Evolutionary conservation across 345 rosid species (phyloP).

Genomic region (Eucalyptus tenuipes): DNA sequence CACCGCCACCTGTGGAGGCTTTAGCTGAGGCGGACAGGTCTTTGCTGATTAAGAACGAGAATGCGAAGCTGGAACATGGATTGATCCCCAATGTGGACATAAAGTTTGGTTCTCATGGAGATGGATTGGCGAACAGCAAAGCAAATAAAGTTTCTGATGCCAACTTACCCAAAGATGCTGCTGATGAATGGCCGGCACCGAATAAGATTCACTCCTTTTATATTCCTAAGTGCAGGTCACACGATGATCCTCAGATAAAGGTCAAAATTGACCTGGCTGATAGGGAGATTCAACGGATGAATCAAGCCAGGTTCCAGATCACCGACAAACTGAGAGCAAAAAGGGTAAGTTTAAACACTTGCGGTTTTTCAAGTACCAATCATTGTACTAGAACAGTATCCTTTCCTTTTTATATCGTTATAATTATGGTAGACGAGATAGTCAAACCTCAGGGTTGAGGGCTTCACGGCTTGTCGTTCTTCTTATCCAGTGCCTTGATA

Average conservation of each 20-base stretch:
- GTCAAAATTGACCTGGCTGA: slow-evolving; percentile 57
- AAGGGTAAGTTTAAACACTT: slow-evolving; percentile 32
- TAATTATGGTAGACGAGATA: background rate
- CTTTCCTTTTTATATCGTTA: background rate
- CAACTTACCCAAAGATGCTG: slow-evolving; percentile 51
- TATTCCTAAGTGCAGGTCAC: slow-evolving; percentile 38
- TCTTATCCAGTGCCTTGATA: background rate
- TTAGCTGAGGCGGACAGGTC: slow-evolving; percentile 20
- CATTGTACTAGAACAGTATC: background rate
- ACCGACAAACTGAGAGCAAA: slow-evolving; percentile 34
- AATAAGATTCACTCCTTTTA: slow-evolving; percentile 52
- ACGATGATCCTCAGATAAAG: slow-evolving; percentile 52
- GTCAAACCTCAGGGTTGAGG: background rate
- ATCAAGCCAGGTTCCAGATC: slow-evolving; percentile 20
- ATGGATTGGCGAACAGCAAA: slow-evolving; percentile 30
- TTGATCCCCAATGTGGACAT: slow-evolving; percentile 13
- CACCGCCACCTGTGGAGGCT: slow-evolving; percentile 35
- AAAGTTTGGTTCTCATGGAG: slow-evolving; percentile 49
- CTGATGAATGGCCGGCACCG: slow-evolving; percentile 76
- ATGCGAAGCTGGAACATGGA: slow-evolving; percentile 40
- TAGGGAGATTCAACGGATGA: slow-evolving; percentile 39
- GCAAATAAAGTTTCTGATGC: slow-evolving; percentile 20
- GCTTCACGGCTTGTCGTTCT: background rate
- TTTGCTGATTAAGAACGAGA: slow-evolving; percentile 17
- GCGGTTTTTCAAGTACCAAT: background rate